Conservation (phyloP, 2,329 filamentous ascomycete species). For the Ascochyta clinopodiicola region DNA sequence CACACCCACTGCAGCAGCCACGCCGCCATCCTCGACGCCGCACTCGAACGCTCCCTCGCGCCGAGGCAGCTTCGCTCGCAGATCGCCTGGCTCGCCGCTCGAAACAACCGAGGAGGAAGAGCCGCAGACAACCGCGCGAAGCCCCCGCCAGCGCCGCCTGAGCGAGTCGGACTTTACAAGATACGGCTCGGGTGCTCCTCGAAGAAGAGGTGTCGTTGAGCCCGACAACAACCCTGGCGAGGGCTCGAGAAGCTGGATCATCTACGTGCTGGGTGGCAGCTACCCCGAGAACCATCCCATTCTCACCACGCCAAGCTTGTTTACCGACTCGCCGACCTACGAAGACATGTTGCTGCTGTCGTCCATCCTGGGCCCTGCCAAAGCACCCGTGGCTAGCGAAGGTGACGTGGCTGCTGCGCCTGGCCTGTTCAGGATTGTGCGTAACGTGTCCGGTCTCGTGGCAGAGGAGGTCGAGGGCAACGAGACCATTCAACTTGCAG, state of each 20-base stretch:
- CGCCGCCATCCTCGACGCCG: slow-evolving; percentile 44
- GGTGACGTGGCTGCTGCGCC: slow-evolving; percentile 69
- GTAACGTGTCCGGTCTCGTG: slow-evolving; percentile 51
- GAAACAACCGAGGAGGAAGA: slow-evolving; percentile 54
- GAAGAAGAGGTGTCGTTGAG: slow-evolving; percentile 69
- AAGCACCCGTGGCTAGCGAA: slow-evolving; percentile 70
- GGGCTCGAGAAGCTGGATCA: slow-evolving; percentile 71
- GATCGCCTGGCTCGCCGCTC: slow-evolving; percentile 48
- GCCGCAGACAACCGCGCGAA: slow-evolving; percentile 46
- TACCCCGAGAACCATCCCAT: slow-evolving; percentile 74
- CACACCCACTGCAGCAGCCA: slow-evolving; percentile 43
- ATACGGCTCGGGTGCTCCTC: slow-evolving; percentile 67
- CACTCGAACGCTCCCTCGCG: slow-evolving; percentile 47
- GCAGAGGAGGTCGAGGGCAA: slow-evolving; percentile 55
- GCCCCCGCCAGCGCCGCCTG: slow-evolving; percentile 60
- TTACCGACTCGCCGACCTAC: slow-evolving; percentile 74
- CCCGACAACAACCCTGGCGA: slow-evolving; percentile 62
- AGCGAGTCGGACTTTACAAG: slow-evolving; percentile 67
- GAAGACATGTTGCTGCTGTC: slow-evolving; percentile 76
- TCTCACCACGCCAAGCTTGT: slow-evolving; percentile 71
- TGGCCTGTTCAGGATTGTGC: slow-evolving; percentile 63
- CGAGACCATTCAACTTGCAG: slow-evolving; percentile 36
- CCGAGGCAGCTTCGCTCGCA: slow-evolving; percentile 50
- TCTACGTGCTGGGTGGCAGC: slow-evolving; percentile 74
- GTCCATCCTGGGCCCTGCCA: slow-evolving; percentile 70